Conservation (phyloP, 306 rosid species). For the Leucaena leucocephala region DNA sequence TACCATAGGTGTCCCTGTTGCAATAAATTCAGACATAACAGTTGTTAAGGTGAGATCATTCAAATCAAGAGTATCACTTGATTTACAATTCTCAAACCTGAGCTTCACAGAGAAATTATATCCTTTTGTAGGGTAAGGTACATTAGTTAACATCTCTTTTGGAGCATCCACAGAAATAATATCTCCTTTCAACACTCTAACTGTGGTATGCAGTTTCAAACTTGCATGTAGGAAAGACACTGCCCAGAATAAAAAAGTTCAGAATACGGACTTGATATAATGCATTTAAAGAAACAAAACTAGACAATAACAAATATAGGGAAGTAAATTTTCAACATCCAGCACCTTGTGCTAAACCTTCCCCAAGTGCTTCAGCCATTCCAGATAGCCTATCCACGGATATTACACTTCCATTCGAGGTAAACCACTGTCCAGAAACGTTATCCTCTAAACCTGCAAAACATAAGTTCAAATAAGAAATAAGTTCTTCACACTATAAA, state of each 20-base stretch:
- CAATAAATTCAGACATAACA: constrained; percentile 34
- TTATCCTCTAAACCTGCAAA: constrained; percentile 67
- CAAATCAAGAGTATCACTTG: constrained; percentile 28
- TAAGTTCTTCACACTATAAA: neutral
- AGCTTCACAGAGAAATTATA: constrained; percentile 80
- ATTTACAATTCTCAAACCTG: constrained; percentile 63
- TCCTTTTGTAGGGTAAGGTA: constrained; percentile 83
- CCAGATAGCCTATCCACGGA: constrained; percentile 66
- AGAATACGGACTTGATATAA: constrained; percentile 16
- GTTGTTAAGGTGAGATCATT: constrained; percentile 22
- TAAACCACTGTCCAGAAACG: constrained; percentile 77
- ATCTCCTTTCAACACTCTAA: constrained; percentile 58
- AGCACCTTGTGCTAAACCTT: constrained; percentile 87
- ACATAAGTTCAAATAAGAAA: neutral
- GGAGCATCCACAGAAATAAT: constrained; percentile 79
- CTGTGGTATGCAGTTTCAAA: constrained; percentile 68
- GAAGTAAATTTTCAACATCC: constrained; percentile 31
- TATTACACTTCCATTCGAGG: constrained; percentile 72
- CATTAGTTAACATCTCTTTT: constrained; percentile 78
- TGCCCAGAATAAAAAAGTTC: constrained; percentile 50
- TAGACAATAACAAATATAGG: constrained; percentile 17
- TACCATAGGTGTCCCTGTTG: constrained; percentile 39
- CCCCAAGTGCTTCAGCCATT: constrained; percentile 71
- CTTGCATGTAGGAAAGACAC: constrained; percentile 66
- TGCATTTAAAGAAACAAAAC: constrained; percentile 30